Evolutionary conservation across 768 basidiomycete species (phyloP).

Genomic region (Leccinum rimulosum): DNA sequence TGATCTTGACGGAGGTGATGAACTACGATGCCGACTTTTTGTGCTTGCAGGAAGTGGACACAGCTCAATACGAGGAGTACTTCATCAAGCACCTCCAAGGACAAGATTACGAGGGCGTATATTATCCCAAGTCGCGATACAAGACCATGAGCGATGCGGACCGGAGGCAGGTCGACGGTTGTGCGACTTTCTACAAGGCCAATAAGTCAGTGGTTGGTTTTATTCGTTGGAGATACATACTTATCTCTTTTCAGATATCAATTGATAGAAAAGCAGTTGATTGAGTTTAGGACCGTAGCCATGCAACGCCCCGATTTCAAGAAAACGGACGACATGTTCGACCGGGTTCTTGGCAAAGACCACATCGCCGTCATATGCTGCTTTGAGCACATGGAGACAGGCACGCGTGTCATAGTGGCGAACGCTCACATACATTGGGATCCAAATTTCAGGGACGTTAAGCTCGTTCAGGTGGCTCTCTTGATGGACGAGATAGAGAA

Average conservation of each 20-base stretch:
- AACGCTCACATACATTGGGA: slow-evolving; percentile 96
- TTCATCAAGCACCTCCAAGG: slow-evolving; percentile 71
- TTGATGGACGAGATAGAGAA: slow-evolving; percentile 92
- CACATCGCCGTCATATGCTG: slow-evolving; percentile 86
- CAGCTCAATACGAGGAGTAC: slow-evolving; percentile 88
- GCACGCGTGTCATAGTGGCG: slow-evolving; percentile 83
- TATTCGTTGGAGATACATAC: neutral
- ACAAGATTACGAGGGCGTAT: slow-evolving; percentile 87
- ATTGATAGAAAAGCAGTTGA: slow-evolving; percentile 87
- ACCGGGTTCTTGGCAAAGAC: slow-evolving; percentile 93
- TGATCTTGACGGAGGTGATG: slow-evolving; percentile 82
- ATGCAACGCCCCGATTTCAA: slow-evolving; percentile 93
- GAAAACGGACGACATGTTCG: slow-evolving; percentile 99
- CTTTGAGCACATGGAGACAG: slow-evolving; percentile 84
- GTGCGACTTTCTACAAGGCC: slow-evolving; percentile 93
- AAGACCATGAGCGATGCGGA: slow-evolving; percentile 91
- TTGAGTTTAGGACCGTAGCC: slow-evolving; percentile 92
- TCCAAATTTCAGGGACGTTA: slow-evolving; percentile 89
- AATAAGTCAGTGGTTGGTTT: slow-evolving; percentile 59
- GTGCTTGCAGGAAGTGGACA: slow-evolving; percentile 95
- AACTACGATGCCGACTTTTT: slow-evolving; percentile 83
- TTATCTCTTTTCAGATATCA: slow-evolving; percentile 59
- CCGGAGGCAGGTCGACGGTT: slow-evolving; percentile 88
- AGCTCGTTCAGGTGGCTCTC: slow-evolving; percentile 93
- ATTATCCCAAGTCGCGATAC: slow-evolving; percentile 89